These are phyloP conservation scores for Scheffersomyces cryptocercus DNA, from an alignment of 1,139 yeast genomes.

Conservation along the genomic window DNA sequence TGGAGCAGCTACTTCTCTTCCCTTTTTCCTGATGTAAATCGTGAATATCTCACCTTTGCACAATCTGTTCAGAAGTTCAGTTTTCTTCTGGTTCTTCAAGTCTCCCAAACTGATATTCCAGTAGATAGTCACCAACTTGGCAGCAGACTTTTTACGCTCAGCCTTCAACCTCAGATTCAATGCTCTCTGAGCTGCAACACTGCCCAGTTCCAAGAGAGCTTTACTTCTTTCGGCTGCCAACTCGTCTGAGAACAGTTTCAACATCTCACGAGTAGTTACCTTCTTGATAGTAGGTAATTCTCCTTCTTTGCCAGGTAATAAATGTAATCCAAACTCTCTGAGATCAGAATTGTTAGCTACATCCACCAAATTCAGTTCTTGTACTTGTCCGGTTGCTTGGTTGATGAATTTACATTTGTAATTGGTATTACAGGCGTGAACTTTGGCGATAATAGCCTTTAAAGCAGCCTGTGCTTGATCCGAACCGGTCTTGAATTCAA, in stretches of 20 bases:
- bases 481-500: conserved; percentile 21
- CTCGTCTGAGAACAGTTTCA: conserved; percentile 30
- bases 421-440: conserved; percentile 20
- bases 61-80: conserved; percentile 34
- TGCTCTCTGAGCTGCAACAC: conserved; percentile 31
- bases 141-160: conserved; percentile 38
- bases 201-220: conserved; percentile 37
- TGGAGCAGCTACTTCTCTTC: not conserved
- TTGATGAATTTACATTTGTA: conserved; percentile 30
- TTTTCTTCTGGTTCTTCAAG: conserved; percentile 37
- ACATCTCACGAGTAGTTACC: conserved; percentile 33
- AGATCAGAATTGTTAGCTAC: conserved; percentile 34
- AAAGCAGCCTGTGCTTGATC: conserved; percentile 31
- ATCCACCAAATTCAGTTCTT: conserved; percentile 25
- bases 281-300: conserved; percentile 31
- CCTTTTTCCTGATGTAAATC: conserved; percentile 24
- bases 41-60: conserved; percentile 36
- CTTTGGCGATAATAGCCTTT: conserved; percentile 28
- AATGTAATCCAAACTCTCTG: conserved; percentile 27
- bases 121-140: conserved; percentile 33
- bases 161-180: conserved; percentile 29
- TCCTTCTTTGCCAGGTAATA: conserved; percentile 23
- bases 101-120: conserved; percentile 46
- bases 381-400: conserved; percentile 19
- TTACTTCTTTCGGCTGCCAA: conserved; percentile 34